These are phyloP conservation scores for Sarocladium brachiariae DNA, from an alignment of 2,329 filamentous ascomycete genomes.

Conservation along the genomic window DNA sequence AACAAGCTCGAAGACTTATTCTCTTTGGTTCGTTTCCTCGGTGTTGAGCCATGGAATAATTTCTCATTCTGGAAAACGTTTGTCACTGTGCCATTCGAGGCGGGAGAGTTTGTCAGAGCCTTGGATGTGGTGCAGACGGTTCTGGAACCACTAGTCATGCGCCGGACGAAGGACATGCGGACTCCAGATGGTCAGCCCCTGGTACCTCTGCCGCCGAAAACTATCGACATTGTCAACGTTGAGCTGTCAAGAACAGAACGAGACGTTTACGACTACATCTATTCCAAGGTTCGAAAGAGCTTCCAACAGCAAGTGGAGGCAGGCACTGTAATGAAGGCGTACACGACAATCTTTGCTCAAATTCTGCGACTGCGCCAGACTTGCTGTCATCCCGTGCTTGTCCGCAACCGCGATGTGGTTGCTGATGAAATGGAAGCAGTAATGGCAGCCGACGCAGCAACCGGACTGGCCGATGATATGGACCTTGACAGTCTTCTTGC, in stretches of 20 bases:
- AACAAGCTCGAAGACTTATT: slow-evolving; percentile 94
- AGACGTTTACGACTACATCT: slow-evolving; percentile 90
- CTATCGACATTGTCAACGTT: slow-evolving; percentile 78
- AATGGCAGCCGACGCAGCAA: slow-evolving; percentile 64
- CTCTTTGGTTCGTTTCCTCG: slow-evolving; percentile 83
- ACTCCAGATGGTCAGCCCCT: slow-evolving; percentile 72
- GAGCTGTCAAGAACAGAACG: slow-evolving; percentile 79
- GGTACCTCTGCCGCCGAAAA: slow-evolving; percentile 74
- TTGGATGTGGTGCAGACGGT: slow-evolving; percentile 97
- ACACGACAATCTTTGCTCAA: slow-evolving; percentile 95
- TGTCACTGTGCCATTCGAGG: slow-evolving; percentile 95
- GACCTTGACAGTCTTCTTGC: slow-evolving; percentile 81
- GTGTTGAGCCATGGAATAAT: slow-evolving; percentile 96
- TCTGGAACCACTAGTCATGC: slow-evolving; percentile 87
- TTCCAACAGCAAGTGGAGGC: slow-evolving; percentile 84
- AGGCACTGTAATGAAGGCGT: slow-evolving; percentile 89
- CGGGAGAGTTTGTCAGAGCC: slow-evolving; percentile 86
- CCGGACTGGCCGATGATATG: slow-evolving; percentile 90
- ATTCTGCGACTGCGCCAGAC: slow-evolving; percentile 87
- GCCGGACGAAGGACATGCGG: slow-evolving; percentile 96
- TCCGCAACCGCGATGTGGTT: slow-evolving; percentile 75
- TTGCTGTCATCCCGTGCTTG: slow-evolving; percentile 88
- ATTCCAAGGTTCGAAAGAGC: slow-evolving; percentile 70
- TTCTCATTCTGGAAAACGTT: slow-evolving; percentile 99
- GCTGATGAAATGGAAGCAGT: slow-evolving; percentile 83